Conservation (phyloP, 495 filamentous ascomycete genomes). For the Neurospora sp. region DNA sequence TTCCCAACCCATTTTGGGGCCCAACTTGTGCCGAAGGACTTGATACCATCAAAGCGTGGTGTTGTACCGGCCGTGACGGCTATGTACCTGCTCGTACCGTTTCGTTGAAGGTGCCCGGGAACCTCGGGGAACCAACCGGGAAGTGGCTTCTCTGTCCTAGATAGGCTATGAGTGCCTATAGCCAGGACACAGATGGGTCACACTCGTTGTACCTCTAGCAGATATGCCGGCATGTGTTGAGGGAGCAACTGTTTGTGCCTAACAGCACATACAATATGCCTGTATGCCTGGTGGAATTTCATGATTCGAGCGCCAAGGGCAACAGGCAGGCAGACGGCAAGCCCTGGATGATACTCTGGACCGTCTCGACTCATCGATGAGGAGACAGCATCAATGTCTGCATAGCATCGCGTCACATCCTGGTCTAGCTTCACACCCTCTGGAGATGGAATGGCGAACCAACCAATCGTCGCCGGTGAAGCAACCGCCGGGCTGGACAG, state of each 20-base stretch:
- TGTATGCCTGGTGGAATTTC: neutral
- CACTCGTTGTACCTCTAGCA: neutral
- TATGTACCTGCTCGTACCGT: conserved; percentile 17
- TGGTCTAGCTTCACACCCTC: conserved; percentile 16
- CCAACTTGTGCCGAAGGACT: neutral
- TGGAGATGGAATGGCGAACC: conserved; percentile 7
- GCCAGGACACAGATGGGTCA: neutral
- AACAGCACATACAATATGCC: neutral
- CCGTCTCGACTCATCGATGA: neutral
- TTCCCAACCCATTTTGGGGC: neutral
- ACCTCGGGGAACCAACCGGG: neutral
- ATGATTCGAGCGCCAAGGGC: neutral
- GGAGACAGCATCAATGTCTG: neutral
- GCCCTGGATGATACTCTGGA: neutral
- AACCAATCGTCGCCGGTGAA: conserved; percentile 15
- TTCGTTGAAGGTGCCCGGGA: conserved; percentile 3
- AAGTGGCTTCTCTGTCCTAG: neutral
- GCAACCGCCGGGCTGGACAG: conserved; percentile 1
- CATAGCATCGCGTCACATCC: conserved; percentile 8
- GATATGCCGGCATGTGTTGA: neutral
- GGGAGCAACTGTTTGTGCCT: neutral
- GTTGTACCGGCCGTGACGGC: conserved; percentile 9
- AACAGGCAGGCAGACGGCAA: neutral
- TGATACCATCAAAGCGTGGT: neutral
- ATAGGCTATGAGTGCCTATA: neutral